phyloP scores from a whole-genome alignment of 192 early-diverging fungal species.

The Obelidium mucronatum region DNA sequence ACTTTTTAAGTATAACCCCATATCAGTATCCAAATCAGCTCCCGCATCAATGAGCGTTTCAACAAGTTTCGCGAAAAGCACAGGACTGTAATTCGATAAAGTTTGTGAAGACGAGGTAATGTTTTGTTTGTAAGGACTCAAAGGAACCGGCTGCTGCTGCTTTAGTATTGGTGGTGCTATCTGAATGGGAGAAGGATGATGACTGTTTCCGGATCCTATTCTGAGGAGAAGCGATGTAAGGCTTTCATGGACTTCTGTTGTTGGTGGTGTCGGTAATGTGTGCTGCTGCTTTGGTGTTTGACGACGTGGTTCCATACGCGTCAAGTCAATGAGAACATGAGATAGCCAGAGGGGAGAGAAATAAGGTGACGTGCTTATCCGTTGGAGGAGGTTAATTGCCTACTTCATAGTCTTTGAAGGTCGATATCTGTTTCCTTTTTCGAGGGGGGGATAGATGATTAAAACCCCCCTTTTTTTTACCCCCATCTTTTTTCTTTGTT shows the following conservation, averaged over 20 bases:
- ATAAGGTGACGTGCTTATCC: too few relatives aligned
- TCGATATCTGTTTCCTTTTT: not conserved
- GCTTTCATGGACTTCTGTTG: not conserved
- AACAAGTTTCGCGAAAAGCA: not conserved
- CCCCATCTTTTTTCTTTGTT: too few relatives aligned
- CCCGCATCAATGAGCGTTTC: not conserved
- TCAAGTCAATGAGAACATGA: slow-evolving; percentile 9
- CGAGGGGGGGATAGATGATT: not conserved
- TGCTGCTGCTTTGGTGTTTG: not conserved
- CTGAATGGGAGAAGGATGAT: not conserved
- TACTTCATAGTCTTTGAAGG: slow-evolving; percentile 17
- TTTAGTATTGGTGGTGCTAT: not conserved
- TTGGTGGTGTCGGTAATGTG: too few relatives aligned
- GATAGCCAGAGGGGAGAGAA: slow-evolving; percentile 1
- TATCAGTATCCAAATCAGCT: slow-evolving; percentile 1
- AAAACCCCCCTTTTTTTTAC: too few relatives aligned
- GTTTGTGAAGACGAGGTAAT: not conserved
- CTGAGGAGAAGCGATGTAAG: not conserved
- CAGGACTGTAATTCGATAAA: not conserved
- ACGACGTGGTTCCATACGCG: not conserved
- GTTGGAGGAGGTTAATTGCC: slow-evolving; percentile 13
- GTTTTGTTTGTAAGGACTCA: not conserved
- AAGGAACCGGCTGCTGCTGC: not conserved
- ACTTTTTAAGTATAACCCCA: slow-evolving; percentile 9
- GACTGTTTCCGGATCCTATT: slow-evolving; percentile 1